Conservation (phyloP, 306 rosid genomes). For the Cucurbita pepo region DNA sequence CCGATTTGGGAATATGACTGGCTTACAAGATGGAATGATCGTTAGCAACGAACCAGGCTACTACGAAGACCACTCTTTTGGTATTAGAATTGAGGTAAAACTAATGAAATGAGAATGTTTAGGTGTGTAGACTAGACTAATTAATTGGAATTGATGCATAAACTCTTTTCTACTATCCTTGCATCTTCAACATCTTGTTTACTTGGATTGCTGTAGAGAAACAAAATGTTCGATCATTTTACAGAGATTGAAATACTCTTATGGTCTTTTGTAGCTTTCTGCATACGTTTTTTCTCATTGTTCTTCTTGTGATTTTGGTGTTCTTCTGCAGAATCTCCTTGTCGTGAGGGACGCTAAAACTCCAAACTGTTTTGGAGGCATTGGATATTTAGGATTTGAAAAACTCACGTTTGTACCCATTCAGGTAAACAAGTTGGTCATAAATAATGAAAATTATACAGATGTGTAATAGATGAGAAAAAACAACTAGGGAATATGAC, state of each 20-base stretch:
- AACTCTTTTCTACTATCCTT: neutral
- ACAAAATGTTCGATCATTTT: neutral
- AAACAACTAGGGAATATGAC: neutral
- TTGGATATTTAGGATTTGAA: slow-evolving; percentile 67
- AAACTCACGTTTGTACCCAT: slow-evolving; percentile 81
- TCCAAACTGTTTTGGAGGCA: slow-evolving; percentile 78
- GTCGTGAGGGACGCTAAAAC: slow-evolving; percentile 45
- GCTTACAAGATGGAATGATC: slow-evolving; percentile 65
- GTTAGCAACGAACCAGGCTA: slow-evolving; percentile 98
- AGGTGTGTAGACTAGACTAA: neutral
- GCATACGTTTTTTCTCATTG: neutral
- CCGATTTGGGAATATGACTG: slow-evolving; percentile 71
- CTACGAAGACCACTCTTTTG: slow-evolving; percentile 88
- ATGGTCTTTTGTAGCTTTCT: neutral
- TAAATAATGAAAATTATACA: neutral
- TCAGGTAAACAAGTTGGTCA: slow-evolving; percentile 37
- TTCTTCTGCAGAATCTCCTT: slow-evolving; percentile 64
- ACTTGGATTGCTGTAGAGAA: neutral
- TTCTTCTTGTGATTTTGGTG: slow-evolving; percentile 7
- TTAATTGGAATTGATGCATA: neutral
- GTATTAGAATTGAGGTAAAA: slow-evolving; percentile 84
- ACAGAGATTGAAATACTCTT: neutral
- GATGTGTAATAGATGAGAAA: neutral
- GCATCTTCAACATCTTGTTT: neutral
- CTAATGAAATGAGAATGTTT: neutral